phyloP scores from a whole-genome alignment of 139 green algal genomes.

The Chlamydomonas sphaeroides region DNA sequence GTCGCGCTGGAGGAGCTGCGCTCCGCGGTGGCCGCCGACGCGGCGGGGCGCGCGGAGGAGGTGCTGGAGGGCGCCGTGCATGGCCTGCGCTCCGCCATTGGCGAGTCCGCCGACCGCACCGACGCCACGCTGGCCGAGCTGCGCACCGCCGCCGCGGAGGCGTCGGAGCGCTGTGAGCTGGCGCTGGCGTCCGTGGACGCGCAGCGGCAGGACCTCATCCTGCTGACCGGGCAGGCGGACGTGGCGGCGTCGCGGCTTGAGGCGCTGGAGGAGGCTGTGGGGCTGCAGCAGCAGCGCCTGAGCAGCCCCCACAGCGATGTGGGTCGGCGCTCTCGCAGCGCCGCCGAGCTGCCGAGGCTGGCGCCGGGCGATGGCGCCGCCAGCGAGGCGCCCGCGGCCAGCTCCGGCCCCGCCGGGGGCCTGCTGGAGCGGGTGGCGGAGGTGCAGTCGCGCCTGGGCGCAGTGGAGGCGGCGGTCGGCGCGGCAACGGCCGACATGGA shows the following conservation, averaged over 20 bases:
- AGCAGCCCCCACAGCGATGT: background rate
- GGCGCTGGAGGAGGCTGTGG: slow-evolving; percentile 6
- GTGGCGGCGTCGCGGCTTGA: slow-evolving; percentile 2
- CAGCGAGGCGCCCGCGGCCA: too few relatives aligned
- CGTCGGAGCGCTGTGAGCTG: slow-evolving; percentile 1
- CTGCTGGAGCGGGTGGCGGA: slow-evolving; percentile 21
- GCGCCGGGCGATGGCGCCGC: background rate
- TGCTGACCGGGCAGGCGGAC: slow-evolving; percentile 26
- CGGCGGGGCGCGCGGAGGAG: too few relatives aligned
- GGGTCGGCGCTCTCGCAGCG: background rate
- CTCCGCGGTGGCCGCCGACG: too few relatives aligned
- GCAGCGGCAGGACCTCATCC: slow-evolving; percentile 10
- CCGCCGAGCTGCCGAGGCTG: background rate
- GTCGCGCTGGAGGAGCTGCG: too few relatives aligned
- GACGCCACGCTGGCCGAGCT: background rate
- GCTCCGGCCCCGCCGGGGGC: background rate
- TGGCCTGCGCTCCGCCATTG: background rate
- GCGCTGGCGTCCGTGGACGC: background rate
- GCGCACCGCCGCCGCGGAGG: background rate
- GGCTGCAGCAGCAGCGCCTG: background rate
- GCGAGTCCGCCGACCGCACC: background rate
- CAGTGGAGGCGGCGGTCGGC: slow-evolving; percentile 3
- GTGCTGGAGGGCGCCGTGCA: background rate
- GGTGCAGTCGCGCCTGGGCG: background rate
- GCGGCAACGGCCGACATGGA: slow-evolving; percentile 3